Conservation (phyloP, 257 asterid species). For the Cordia subcordata region DNA sequence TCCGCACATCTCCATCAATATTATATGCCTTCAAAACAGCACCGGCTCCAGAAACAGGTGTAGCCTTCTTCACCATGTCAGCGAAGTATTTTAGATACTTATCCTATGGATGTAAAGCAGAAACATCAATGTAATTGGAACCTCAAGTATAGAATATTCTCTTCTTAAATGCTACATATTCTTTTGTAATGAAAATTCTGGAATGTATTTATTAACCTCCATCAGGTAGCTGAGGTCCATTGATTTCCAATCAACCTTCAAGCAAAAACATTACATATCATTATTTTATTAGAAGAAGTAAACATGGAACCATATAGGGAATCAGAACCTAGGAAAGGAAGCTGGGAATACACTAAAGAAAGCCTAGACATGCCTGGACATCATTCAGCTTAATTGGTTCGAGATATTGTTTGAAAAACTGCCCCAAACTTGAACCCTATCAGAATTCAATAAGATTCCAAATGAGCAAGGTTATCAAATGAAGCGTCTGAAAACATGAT, state of each 20-base stretch:
- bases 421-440: slow-evolving; percentile 99
- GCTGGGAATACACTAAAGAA: slow-evolving; percentile 11
- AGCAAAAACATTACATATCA: slow-evolving; percentile 18
- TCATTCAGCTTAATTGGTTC: slow-evolving; percentile 93
- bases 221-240: slow-evolving; percentile 88
- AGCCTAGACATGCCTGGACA: slow-evolving; percentile 53
- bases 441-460: slow-evolving; percentile 12
- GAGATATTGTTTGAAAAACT: slow-evolving; percentile 86
- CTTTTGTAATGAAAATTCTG: slow-evolving; percentile 1
- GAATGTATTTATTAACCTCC: slow-evolving; percentile 52
- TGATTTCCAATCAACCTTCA: slow-evolving; percentile 90
- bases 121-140: background rate
- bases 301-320: slow-evolving; percentile 11
- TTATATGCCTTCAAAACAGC: slow-evolving; percentile 56
- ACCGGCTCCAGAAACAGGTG: slow-evolving; percentile 59
- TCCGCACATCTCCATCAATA: slow-evolving; percentile 77
- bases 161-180: background rate
- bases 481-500: background rate
- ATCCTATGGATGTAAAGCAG: slow-evolving; percentile 36
- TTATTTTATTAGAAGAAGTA: slow-evolving; percentile 16
- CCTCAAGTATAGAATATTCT: background rate
- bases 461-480: slow-evolving; percentile 12
- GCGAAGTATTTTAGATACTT: slow-evolving; percentile 70
- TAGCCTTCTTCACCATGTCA: slow-evolving; percentile 62
- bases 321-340: slow-evolving; percentile 2